A percentile compares a stretch with the other conserved stretches of the same genome.
Evolutionary conservation across 306 rosid species (phyloP).

Genomic region (Glycine soja): DNA sequence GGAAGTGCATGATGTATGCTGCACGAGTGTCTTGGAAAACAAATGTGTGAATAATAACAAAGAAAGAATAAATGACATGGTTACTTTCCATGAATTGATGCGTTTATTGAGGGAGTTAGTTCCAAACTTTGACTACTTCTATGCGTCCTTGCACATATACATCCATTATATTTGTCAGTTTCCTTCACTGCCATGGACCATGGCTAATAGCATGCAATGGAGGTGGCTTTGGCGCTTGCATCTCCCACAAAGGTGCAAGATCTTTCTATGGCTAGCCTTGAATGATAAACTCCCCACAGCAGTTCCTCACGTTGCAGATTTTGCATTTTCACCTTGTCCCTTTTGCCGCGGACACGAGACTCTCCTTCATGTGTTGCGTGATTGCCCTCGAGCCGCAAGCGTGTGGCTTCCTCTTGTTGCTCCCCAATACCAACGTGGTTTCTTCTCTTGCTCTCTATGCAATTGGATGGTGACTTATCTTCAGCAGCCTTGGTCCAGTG

Average conservation of each 20-base stretch:
- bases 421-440: not conserved
- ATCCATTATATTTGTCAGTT: not conserved
- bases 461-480: slow-evolving; percentile 33
- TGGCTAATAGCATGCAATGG: slow-evolving; percentile 1
- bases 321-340: slow-evolving; percentile 11
- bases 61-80: no score
- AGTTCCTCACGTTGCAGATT: not conserved
- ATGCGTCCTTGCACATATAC: not conserved
- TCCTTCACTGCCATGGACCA: not conserved
- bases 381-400: slow-evolving; percentile 40
- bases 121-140: not conserved
- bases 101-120: slow-evolving; percentile 8
- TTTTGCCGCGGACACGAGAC: slow-evolving; percentile 34
- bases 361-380: slow-evolving; percentile 37
- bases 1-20: not conserved
- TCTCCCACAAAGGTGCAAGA: slow-evolving; percentile 38
- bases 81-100: not conserved
- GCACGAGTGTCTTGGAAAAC: not conserved
- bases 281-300: slow-evolving; percentile 22
- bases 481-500: slow-evolving; percentile 39
- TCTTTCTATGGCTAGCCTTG: slow-evolving; percentile 31
- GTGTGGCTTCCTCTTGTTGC: slow-evolving; percentile 28
- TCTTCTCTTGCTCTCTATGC: slow-evolving; percentile 33
- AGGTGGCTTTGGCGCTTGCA: slow-evolving; percentile 36
- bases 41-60: no score